Conservation (phyloP, 1,284 basidiomycete species). For the Bothia castanella region DNA sequence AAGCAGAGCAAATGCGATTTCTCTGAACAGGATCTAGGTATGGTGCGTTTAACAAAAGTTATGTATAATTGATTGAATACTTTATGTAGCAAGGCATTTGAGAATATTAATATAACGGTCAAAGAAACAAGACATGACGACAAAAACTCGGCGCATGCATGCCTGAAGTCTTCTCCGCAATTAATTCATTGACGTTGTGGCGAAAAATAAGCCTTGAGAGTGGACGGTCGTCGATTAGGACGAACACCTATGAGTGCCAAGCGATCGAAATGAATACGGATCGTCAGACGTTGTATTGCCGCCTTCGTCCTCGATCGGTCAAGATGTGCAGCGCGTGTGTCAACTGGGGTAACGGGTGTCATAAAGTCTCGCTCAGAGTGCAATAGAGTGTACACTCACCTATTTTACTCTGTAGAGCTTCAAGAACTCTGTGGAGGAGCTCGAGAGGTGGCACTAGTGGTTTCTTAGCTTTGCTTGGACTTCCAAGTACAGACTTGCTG, state of each 20-base stretch:
- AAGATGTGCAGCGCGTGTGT: slow-evolving; percentile 66
- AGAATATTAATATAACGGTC: background rate
- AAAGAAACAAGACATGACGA: background rate
- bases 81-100: slow-evolving; percentile 13
- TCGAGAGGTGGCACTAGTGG: slow-evolving; percentile 40
- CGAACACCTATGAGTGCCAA: slow-evolving; percentile 30
- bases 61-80: slow-evolving; percentile 24
- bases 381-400: slow-evolving; percentile 38
- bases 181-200: slow-evolving; percentile 22
- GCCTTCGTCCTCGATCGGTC: slow-evolving; percentile 69
- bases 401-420: slow-evolving; percentile 57
- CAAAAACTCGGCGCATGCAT: background rate
- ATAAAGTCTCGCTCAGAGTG: background rate
- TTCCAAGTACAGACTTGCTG: slow-evolving; percentile 19
- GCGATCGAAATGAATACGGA: slow-evolving; percentile 63
- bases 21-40: too few relatives aligned
- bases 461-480: slow-evolving; percentile 37
- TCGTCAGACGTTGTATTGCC: slow-evolving; percentile 55
- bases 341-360: slow-evolving; percentile 42
- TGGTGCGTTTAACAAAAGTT: background rate
- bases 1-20: too few relatives aligned
- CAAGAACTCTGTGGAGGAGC: slow-evolving; percentile 44
- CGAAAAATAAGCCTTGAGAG: slow-evolving; percentile 31
- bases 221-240: slow-evolving; percentile 23
- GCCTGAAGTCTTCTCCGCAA: background rate